These are phyloP conservation scores for Penicillium sp. DNA, from an alignment of 2,329 filamentous ascomycete genomes.

Conservation along the genomic window DNA sequence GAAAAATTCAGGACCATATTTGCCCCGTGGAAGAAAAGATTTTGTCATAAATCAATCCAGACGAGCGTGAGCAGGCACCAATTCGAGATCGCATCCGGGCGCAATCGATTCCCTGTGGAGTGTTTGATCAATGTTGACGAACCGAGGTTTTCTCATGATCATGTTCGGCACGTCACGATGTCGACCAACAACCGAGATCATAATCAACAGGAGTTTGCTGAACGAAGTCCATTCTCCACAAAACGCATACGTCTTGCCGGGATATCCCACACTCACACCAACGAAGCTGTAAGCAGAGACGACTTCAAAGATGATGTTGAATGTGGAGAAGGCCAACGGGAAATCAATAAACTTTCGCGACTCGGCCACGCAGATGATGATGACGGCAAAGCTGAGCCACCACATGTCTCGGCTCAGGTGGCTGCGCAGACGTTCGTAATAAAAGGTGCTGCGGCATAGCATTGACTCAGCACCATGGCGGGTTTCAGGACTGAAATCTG, in stretches of 20 bases:
- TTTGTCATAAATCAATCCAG: no score
- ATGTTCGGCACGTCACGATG: constrained; percentile 41
- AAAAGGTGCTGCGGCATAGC: constrained; percentile 40
- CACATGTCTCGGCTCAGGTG: constrained; percentile 63
- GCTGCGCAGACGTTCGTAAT: constrained; percentile 53
- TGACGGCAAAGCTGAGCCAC: constrained; percentile 57
- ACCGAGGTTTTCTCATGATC: no score
- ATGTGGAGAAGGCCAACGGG: constrained; percentile 51
- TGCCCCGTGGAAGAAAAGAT: constrained; percentile 38
- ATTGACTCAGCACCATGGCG: constrained; percentile 4
- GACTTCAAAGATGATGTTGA: constrained; percentile 50
- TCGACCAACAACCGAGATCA: constrained; percentile 52
- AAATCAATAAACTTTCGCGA: constrained; percentile 48
- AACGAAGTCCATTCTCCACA: constrained; percentile 48
- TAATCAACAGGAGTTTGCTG: constrained; percentile 54
- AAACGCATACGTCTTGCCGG: constrained; percentile 50
- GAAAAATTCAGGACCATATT: no score
- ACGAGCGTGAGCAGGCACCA: no score
- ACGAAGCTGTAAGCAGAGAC: constrained; percentile 53
- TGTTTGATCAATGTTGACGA: no score
- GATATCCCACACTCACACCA: constrained; percentile 53
- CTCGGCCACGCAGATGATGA: constrained; percentile 57
- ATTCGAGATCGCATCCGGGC: no score
- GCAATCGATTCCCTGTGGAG: no score
- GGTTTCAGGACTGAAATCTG: no score